Conservation (phyloP, 1,284 basidiomycete species). For the Puccinia hordei region DNA sequence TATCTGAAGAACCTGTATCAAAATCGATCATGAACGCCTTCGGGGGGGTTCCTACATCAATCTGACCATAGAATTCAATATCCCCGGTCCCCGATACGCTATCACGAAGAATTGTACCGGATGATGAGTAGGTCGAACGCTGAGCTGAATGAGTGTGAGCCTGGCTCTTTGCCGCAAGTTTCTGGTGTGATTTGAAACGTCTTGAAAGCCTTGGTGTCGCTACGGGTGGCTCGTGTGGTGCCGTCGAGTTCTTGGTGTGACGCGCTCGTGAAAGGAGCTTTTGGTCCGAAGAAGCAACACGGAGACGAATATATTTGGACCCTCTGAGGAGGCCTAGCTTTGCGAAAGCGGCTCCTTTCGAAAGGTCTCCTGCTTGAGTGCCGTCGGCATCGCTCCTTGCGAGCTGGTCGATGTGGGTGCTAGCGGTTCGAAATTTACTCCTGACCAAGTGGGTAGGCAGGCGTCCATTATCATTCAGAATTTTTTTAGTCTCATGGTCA, state of each 20-base stretch:
- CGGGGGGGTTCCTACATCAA: slow-evolving; percentile 53
- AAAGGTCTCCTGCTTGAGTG: slow-evolving; percentile 9
- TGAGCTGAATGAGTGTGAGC: background rate
- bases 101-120: slow-evolving; percentile 28
- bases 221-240: background rate
- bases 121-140: slow-evolving; percentile 1
- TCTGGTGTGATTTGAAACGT: background rate
- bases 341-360: slow-evolving; percentile 43
- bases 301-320: slow-evolving; percentile 31
- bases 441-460: background rate
- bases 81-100: slow-evolving; percentile 51
- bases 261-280: background rate
- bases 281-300: background rate
- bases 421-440: slow-evolving; percentile 16
- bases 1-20: slow-evolving; percentile 52
- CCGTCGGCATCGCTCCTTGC: background rate
- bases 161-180: background rate
- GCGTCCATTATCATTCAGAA: background rate
- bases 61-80: slow-evolving; percentile 53
- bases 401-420: background rate
- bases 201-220: background rate
- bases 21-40: slow-evolving; percentile 54
- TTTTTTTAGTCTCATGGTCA: slow-evolving; percentile 10
- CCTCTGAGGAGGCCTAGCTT: slow-evolving; percentile 38
- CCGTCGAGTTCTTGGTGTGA: slow-evolving; percentile 5